Evolutionary conservation across 306 rosid species (phyloP), one percentile per base, ranked within the genome.

Genomic region (Trifolium fragiferum): DNA sequence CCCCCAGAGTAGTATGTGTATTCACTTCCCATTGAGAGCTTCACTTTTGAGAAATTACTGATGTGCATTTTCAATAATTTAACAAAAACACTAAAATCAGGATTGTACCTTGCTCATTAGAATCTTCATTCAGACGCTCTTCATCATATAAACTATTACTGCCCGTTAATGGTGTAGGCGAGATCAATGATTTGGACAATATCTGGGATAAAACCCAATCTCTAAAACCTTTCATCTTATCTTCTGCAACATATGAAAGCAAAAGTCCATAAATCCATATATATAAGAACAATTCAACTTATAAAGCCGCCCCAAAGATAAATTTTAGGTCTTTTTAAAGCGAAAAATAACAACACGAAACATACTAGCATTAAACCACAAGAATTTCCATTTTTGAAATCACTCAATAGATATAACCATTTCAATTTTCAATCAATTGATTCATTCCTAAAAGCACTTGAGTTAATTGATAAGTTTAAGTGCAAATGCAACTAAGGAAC

Each of bases 141-240:
- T 72, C 92, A 10, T 78, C 68, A 50, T 83, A 87, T 78, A 86
- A 79, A 78, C 82, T 54, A 76, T 79, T 82, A 66, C 90, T 66
- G 55, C 87, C 87, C 0, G 90, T 86, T 68, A 87, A 75, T 16
- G 96, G 89, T 43, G 84, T 76, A 27, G 97, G 79, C 25, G 89
- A 89, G 71, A 89, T 85, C 87, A 88, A 68, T 10, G 96, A 87
- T 64, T 82, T 90, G 78, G 97, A 90, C 27, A 92, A 77, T 19
- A 94, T 62, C 76, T 92, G 99, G 70, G 99, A 87, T 67, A 89
- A 85, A 65, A 94, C 35, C 97, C 97, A 91, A 38, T 94, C 95
- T 71, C 87, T 85, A 53, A 90, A 57, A 78, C 90, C 87, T 82
- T 88, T 89, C 99, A 94, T 94, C 75, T 73, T 86, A 74, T 88